Conservation (phyloP, 805 yeast genomes). For the Scheffersomyces lignosus region DNA sequence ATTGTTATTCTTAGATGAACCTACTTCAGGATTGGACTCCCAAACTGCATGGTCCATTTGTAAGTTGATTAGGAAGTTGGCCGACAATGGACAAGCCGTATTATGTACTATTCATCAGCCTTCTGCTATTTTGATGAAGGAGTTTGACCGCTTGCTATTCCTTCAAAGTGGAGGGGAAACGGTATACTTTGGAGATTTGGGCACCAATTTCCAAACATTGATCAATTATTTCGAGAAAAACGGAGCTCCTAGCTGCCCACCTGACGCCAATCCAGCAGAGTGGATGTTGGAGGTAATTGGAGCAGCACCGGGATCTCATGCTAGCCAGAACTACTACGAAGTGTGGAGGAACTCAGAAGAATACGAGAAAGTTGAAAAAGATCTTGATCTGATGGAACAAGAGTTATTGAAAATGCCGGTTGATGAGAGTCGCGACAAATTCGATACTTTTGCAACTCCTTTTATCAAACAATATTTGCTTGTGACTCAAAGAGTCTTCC, state of each 20-base stretch:
- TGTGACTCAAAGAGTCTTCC: constrained; percentile 11
- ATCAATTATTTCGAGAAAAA: constrained; percentile 64
- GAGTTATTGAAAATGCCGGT: constrained; percentile 15
- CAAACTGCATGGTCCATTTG: constrained; percentile 61
- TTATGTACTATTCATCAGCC: constrained; percentile 79
- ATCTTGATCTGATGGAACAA: constrained; percentile 20
- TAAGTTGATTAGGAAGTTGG: constrained; percentile 49
- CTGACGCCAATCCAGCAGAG: constrained; percentile 69
- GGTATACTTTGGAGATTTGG: constrained; percentile 74
- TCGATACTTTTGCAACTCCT: constrained; percentile 9
- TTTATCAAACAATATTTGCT: constrained; percentile 8
- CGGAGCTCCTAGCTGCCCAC: constrained; percentile 69
- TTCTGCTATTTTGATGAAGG: constrained; percentile 72
- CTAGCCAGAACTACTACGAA: constrained; percentile 22
- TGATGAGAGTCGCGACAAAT: constrained; percentile 5
- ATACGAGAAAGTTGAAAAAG: constrained; percentile 9
- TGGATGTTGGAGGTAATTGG: constrained; percentile 31
- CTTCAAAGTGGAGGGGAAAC: constrained; percentile 72
- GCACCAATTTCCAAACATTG: constrained; percentile 55
- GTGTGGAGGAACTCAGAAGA: constrained; percentile 24
- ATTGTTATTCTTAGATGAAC: constrained; percentile 57
- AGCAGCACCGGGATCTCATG: constrained; percentile 31
- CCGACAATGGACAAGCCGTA: constrained; percentile 54
- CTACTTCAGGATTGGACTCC: constrained; percentile 61
- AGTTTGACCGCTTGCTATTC: constrained; percentile 72